phyloP scores from a whole-genome alignment of 768 basidiomycete species.

The Exsudoporus frostii region DNA sequence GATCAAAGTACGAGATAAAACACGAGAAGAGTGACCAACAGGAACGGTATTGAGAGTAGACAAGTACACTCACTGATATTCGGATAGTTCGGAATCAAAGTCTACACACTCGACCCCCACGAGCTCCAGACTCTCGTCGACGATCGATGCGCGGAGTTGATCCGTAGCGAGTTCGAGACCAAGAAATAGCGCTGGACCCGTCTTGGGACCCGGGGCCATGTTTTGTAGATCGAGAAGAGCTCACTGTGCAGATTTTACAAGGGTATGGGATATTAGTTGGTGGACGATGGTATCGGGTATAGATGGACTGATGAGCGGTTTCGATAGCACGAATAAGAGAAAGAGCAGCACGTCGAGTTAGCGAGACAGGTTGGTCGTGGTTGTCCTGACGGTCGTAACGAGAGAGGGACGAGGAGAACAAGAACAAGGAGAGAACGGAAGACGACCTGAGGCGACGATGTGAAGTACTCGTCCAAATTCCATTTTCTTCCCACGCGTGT shows the following conservation, averaged over 20 bases:
- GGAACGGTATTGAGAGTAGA: background rate
- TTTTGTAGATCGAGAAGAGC: slow-evolving; percentile 6
- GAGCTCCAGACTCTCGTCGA: slow-evolving; percentile 79
- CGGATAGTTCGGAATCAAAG: slow-evolving; percentile 75
- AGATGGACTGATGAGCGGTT: slow-evolving; percentile 9
- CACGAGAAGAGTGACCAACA: background rate
- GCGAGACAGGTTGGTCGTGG: slow-evolving; percentile 10
- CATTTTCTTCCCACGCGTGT: slow-evolving; percentile 30
- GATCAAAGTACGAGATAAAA: background rate
- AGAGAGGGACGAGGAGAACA: slow-evolving; percentile 11
- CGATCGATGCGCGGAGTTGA: slow-evolving; percentile 77
- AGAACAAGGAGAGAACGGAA: slow-evolving; percentile 9
- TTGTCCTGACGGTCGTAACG: slow-evolving; percentile 28
- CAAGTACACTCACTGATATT: slow-evolving; percentile 67
- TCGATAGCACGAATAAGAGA: slow-evolving; percentile 13
- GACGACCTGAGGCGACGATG: slow-evolving; percentile 9
- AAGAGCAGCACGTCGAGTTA: slow-evolving; percentile 2
- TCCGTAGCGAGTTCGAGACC: slow-evolving; percentile 85
- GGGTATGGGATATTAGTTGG: slow-evolving; percentile 14
- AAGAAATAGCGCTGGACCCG: slow-evolving; percentile 61
- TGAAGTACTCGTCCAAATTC: slow-evolving; percentile 14
- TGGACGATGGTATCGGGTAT: slow-evolving; percentile 32
- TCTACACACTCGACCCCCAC: slow-evolving; percentile 81
- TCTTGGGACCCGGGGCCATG: slow-evolving; percentile 38
- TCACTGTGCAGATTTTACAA: slow-evolving; percentile 2